phyloP scores from a whole-genome alignment of 768 basidiomycete genomes.

The Suillus luteus region DNA sequence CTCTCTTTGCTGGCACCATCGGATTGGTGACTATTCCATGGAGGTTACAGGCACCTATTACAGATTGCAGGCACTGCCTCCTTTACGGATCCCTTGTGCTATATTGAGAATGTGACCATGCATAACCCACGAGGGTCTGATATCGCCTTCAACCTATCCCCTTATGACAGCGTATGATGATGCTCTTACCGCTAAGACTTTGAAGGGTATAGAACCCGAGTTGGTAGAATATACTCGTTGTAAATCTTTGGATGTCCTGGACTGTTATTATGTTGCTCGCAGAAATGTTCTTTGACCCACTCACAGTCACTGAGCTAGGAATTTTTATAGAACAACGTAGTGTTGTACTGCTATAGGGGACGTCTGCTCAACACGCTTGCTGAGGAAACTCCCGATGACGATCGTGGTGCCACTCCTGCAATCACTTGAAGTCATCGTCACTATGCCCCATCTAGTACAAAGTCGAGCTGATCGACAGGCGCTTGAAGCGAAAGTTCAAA shows the following conservation, averaged over 20 bases:
- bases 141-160: background rate
- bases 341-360: background rate
- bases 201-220: background rate
- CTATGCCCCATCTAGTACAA: background rate
- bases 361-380: background rate
- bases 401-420: background rate
- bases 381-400: background rate
- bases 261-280: background rate
- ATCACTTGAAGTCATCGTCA: background rate
- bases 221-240: background rate
- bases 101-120: background rate
- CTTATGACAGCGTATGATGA: background rate
- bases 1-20: background rate
- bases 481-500: background rate
- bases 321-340: background rate
- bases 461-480: background rate
- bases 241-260: background rate
- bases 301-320: background rate
- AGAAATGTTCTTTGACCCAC: background rate
- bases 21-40: background rate
- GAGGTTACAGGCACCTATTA: background rate
- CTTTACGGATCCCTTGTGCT: background rate
- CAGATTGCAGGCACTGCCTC: background rate
- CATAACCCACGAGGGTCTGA: background rate
- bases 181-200: background rate